phyloP scores from a whole-genome alignment of 2,329 filamentous ascomycete species.

The Pseudocercospora macadamiae region DNA sequence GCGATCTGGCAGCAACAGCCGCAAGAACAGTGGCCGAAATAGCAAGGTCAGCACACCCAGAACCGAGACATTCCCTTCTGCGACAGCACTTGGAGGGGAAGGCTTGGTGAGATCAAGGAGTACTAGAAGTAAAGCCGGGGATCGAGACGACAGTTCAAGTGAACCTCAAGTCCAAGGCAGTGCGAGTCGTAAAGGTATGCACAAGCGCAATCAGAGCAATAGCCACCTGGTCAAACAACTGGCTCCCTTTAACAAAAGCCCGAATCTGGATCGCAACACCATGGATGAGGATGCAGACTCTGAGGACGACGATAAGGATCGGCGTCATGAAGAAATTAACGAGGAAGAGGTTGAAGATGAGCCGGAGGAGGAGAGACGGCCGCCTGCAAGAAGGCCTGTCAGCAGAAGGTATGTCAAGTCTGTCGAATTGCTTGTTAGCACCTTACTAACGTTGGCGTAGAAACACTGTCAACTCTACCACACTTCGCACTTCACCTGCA shows the following conservation, averaged over 20 bases:
- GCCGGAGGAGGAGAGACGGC: conserved; percentile 20
- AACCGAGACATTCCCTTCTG: conserved; percentile 45
- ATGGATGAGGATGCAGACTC: conserved; percentile 37
- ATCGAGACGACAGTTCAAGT: conserved; percentile 31
- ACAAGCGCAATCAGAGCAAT: conserved; percentile 37
- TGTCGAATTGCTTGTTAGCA: background rate
- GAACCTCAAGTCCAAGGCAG: conserved; percentile 37
- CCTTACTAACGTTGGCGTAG: background rate
- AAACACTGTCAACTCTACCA: conserved; percentile 23
- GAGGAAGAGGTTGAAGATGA: conserved; percentile 17
- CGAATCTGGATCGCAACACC: conserved; percentile 38
- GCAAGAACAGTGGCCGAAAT: conserved; percentile 43
- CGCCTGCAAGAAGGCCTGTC: conserved; percentile 23
- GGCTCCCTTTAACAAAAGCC: conserved; percentile 42
- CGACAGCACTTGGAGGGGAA: conserved; percentile 25
- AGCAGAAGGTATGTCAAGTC: conserved; percentile 12
- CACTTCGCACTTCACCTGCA: conserved; percentile 25
- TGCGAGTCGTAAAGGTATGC: conserved; percentile 28
- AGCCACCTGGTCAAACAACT: conserved; percentile 44
- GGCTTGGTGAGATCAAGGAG: conserved; percentile 48
- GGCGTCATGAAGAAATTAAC: conserved; percentile 5
- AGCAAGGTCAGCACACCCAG: conserved; percentile 55
- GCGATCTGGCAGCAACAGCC: conserved; percentile 32
- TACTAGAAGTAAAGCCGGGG: conserved; percentile 43
- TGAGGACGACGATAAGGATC: conserved; percentile 15